These are phyloP conservation scores for Lentinula novae-zelandiae DNA, from an alignment of 1,284 basidiomycete genomes.

Conservation along the genomic window DNA sequence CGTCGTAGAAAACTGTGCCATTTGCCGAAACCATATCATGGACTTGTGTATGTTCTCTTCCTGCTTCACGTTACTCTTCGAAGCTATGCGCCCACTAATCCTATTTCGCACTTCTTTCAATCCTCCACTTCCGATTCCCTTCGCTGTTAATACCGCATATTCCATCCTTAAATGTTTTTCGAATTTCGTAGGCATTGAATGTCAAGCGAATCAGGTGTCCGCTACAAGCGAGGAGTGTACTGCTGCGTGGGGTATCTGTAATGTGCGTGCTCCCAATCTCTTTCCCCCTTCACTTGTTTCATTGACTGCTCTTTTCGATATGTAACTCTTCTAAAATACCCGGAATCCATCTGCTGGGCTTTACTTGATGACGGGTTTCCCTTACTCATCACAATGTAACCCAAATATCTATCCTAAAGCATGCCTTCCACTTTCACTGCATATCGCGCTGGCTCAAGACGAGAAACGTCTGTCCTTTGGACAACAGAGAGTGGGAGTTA, in stretches of 20 bases:
- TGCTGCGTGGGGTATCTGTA: slow-evolving; percentile 99
- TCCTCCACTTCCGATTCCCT: too few relatives aligned
- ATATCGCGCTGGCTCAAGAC: slow-evolving; percentile 99
- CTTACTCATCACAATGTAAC: not conserved
- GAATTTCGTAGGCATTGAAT: slow-evolving; percentile 83
- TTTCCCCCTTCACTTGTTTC: not conserved
- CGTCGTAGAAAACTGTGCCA: slow-evolving; percentile 94
- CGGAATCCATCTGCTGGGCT: not conserved
- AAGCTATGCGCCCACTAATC: too few relatives aligned
- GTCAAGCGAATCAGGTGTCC: slow-evolving; percentile 98
- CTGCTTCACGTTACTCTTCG: not conserved
- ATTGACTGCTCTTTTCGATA: not conserved
- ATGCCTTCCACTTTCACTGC: slow-evolving; percentile 99
- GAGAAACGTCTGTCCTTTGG: slow-evolving; percentile 96
- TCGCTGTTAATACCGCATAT: not conserved
- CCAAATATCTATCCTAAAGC: slow-evolving; percentile 43
- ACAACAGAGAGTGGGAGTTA: slow-evolving; percentile 95
- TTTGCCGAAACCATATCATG: slow-evolving; percentile 98
- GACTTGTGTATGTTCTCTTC: slow-evolving; percentile 74
- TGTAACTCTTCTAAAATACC: not conserved
- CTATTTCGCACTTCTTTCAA: too few relatives aligned
- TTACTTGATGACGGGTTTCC: not conserved
- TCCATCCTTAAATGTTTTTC: not conserved
- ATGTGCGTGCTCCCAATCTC: slow-evolving; percentile 54
- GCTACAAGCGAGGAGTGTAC: slow-evolving; percentile 97